phyloP scores from a whole-genome alignment of 805 yeast genomes.

The Ogataea angusta region DNA sequence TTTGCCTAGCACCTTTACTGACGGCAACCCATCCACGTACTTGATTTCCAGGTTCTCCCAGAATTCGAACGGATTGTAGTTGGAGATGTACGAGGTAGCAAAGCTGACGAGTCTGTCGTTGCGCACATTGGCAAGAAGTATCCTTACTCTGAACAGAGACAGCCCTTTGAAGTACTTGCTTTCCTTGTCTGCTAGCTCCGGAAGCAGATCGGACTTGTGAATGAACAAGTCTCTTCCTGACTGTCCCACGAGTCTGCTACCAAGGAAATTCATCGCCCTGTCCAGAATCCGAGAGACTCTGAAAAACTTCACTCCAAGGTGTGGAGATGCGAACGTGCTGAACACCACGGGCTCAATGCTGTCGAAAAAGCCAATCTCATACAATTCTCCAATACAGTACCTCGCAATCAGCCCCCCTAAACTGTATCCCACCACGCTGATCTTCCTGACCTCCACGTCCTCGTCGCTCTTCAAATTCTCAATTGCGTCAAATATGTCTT shows the following conservation, averaged over 20 bases:
- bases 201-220: constrained; percentile 43
- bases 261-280: constrained; percentile 44
- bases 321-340: constrained; percentile 77
- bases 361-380: constrained; percentile 49
- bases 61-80: constrained; percentile 66
- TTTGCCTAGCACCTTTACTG: constrained; percentile 36
- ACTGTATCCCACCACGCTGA: constrained; percentile 84
- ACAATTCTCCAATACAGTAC: constrained; percentile 60
- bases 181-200: constrained; percentile 50
- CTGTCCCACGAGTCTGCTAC: constrained; percentile 56
- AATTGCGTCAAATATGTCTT: constrained; percentile 54
- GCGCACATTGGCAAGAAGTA: constrained; percentile 67
- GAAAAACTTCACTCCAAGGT: constrained; percentile 59
- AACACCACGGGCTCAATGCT: constrained; percentile 58
- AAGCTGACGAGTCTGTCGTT: constrained; percentile 88
- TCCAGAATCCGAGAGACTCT: constrained; percentile 29
- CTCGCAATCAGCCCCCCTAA: constrained; percentile 84
- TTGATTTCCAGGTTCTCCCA: constrained; percentile 47
- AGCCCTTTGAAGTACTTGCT: constrained; percentile 55
- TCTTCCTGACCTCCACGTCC: constrained; percentile 39
- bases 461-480: constrained; percentile 33
- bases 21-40: constrained; percentile 45
- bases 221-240: constrained; percentile 77
- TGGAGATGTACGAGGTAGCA: constrained; percentile 75
- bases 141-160: constrained; percentile 50